Base-by-base conservation (phyloP, 768 basidiomycete genomes). In the Tricholoma bakamatsutake region DNA sequence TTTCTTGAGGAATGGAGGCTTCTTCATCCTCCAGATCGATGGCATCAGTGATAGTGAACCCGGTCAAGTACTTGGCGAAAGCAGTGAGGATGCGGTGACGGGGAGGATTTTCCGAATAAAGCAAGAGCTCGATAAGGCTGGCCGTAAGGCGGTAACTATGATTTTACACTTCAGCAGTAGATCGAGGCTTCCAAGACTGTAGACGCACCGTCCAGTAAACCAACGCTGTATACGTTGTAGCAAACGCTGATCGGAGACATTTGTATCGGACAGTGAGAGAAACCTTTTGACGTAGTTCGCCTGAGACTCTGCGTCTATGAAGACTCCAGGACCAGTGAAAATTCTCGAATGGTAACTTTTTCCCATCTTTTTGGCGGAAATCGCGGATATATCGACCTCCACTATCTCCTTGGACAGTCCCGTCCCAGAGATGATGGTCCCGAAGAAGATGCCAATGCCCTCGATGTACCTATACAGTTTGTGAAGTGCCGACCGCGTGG, bases 31-130 rank as follows among this genome's bases (percentile, higher is more conserved):
- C 61, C 46, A 62, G 56, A 47, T 62, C 61, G 30, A 50, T 56
- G 34, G 61, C 59, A 60, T 62, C 61, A 27, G 50, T 58, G 56
- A 60, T 59, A 27, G 35, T 62, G 48, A 62, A 62, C 45, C 54
- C 50, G 37, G 61, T 62, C 59, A 62, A 42, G 34, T 48, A 50
- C 40, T 58, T 50, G 39, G 50, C 56, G 52, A 60, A 62, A 55
- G 59, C 39, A 33, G 53, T 55, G 50, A 62, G 59, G 53, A 62
- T 52, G 52, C 59, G 61, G 49, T 62, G 61, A 24, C 50, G 57
- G 39, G 61, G 57, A 37, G 21, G 30, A 24, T 54, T 42, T 52
- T 49, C 45, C 47, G 39, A 30, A 57, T 24, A 60, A 13, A 62
- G 54, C 28, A 60, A 52, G 48, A 62, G 52, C 55, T 60, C 59